Percentiles rank a stretch among this genome's conserved stretches.
Conservation (phyloP, 2,329 filamentous ascomycete genomes). For the Falciphora oryzae region DNA sequence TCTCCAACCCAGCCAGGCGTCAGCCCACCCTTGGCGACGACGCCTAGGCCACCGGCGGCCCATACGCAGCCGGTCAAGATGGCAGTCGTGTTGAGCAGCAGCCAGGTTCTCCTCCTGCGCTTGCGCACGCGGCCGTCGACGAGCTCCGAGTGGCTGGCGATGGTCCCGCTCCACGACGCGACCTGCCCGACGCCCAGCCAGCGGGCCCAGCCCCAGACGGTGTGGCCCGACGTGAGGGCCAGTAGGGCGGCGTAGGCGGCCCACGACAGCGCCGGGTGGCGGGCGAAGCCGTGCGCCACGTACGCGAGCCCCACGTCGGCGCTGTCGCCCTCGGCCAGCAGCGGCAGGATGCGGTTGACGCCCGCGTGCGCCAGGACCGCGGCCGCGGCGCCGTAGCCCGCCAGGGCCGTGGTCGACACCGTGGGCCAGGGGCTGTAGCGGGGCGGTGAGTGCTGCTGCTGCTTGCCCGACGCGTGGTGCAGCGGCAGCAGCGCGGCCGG, state of each 20-base stretch:
- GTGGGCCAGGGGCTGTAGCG: constrained; percentile 55
- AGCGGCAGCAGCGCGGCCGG: constrained; percentile 39
- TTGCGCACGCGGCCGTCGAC: constrained; percentile 41
- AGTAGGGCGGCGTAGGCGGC: constrained; percentile 65
- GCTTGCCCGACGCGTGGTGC: constrained; percentile 25
- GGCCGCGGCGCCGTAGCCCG: constrained; percentile 65
- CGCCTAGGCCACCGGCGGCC: constrained; percentile 73
- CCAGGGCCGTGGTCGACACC: constrained; percentile 61
- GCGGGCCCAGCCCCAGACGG: constrained; percentile 78
- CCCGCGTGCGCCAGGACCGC: constrained; percentile 66
- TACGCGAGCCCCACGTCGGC: constrained; percentile 81
- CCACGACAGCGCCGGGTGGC: constrained; percentile 61
- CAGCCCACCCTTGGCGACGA: constrained; percentile 67
- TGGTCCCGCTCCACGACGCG: constrained; percentile 40
- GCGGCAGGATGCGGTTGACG: constrained; percentile 70
- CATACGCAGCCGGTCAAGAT: constrained; percentile 59
- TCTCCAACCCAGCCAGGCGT: constrained; percentile 73
- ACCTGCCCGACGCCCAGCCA: constrained; percentile 66
- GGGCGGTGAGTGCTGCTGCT: constrained; percentile 15
- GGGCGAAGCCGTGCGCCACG: constrained; percentile 77
- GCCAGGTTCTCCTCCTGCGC: constrained; percentile 56
- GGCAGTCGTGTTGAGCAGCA: constrained; percentile 62
- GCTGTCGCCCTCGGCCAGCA: constrained; percentile 73
- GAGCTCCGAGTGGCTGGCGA: background rate
- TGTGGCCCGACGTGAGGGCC: constrained; percentile 64